Evolutionary conservation across 495 filamentous ascomycete species (phyloP).

Genomic region (Neurospora sp.): DNA sequence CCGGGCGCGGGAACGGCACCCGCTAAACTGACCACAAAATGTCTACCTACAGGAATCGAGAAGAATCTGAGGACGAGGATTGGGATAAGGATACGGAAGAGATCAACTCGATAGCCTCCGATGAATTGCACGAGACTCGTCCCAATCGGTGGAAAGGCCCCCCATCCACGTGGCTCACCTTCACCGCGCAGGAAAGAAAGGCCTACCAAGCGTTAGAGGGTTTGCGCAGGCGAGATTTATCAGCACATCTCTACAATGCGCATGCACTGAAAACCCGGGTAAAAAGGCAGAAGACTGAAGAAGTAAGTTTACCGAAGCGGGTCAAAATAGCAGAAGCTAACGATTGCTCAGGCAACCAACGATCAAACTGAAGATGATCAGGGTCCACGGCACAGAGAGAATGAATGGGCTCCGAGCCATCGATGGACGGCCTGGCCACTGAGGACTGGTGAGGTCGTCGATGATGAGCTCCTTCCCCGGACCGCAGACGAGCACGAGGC

Average conservation of each 20-base stretch:
- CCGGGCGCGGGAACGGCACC: not conserved
- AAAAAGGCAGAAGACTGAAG: slow-evolving; percentile 17
- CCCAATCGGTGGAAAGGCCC: slow-evolving; percentile 46
- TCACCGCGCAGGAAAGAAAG: slow-evolving; percentile 49
- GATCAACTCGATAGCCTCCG: slow-evolving; percentile 18
- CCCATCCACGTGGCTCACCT: slow-evolving; percentile 46
- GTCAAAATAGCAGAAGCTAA: slow-evolving; percentile 35
- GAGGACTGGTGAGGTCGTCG: slow-evolving; percentile 46
- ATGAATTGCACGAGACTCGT: slow-evolving; percentile 27
- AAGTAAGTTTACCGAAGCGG: slow-evolving; percentile 4
- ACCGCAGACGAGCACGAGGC: slow-evolving; percentile 27
- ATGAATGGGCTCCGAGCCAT: slow-evolving; percentile 36
- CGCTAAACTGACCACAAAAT: not conserved
- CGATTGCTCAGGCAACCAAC: slow-evolving; percentile 50
- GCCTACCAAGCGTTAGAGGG: slow-evolving; percentile 48
- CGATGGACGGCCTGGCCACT: slow-evolving; percentile 77
- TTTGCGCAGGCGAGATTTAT: slow-evolving; percentile 50
- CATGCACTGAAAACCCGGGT: slow-evolving; percentile 45
- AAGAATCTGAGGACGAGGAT: not conserved
- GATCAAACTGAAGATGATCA: slow-evolving; percentile 19
- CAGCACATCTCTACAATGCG: slow-evolving; percentile 67
- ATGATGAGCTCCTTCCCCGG: slow-evolving; percentile 25
- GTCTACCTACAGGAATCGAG: not conserved
- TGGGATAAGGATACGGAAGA: slow-evolving; percentile 16
- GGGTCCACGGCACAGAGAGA: not conserved